Conservation (phyloP, 2,329 filamentous ascomycete species). For the Dryadomyces quercivorus region DNA sequence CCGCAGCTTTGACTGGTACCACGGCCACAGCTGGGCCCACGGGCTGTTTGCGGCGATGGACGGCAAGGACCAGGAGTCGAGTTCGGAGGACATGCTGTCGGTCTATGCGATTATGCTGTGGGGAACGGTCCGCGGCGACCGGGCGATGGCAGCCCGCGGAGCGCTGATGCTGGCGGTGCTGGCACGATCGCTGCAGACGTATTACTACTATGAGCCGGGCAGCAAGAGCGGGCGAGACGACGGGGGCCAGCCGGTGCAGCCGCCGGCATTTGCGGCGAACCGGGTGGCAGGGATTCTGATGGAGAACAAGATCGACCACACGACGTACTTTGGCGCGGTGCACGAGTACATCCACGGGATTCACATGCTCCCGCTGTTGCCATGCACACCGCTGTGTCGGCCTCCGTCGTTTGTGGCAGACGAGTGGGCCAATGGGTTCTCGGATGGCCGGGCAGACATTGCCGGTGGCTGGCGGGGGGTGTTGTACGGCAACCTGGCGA, state of each 20-base stretch:
- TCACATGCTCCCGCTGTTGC: conserved; percentile 70
- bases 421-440: conserved; percentile 76
- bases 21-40: conserved; percentile 90
- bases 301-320: conserved; percentile 91
- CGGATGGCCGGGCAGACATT: conserved; percentile 49
- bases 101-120: conserved; percentile 89
- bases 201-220: conserved; percentile 51
- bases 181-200: conserved; percentile 58
- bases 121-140: conserved; percentile 67
- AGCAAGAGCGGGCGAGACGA: conserved; percentile 17
- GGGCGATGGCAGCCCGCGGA: conserved; percentile 64
- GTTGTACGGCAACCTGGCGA: conserved; percentile 69
- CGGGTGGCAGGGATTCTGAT: conserved; percentile 64
- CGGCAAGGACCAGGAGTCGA: conserved; percentile 77
- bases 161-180: conserved; percentile 78
- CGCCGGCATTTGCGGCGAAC: conserved; percentile 67
- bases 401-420: conserved; percentile 58
- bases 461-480: conserved; percentile 79
- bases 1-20: conserved; percentile 83
- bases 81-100: conserved; percentile 81
- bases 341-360: conserved; percentile 66
- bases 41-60: conserved; percentile 59
- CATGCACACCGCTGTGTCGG: conserved; percentile 56
- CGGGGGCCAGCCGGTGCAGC: conserved; percentile 53
- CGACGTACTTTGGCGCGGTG: conserved; percentile 72